Percentiles rank a stretch among this genome's conserved stretches.
These are phyloP conservation scores for Mortierella hygrophila DNA, from an alignment of 192 early-diverging fungal genomes.

Conservation along the genomic window DNA sequence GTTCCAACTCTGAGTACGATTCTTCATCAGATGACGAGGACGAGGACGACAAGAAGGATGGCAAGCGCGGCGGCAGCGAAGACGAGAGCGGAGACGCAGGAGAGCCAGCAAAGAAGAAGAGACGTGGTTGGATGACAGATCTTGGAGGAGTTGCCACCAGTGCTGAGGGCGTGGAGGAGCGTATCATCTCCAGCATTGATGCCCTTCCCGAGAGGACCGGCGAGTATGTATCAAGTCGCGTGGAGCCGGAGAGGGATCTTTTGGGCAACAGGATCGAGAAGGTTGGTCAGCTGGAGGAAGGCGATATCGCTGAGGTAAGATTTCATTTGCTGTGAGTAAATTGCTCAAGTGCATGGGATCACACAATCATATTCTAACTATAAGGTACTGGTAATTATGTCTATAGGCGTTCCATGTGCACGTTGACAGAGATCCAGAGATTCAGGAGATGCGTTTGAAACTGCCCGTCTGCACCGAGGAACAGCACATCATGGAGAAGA, in stretches of 20 bases:
- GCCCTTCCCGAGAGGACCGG: conserved; percentile 35
- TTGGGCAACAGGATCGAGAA: conserved; percentile 35
- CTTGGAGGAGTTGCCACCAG: conserved; percentile 43
- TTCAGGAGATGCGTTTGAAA: conserved; percentile 80
- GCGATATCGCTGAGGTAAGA: conserved; percentile 35
- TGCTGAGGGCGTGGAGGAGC: conserved; percentile 37
- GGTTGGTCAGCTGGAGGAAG: conserved; percentile 21
- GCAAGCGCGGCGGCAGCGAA: conserved; percentile 63
- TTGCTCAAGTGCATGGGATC: background rate
- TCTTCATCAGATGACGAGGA: conserved; percentile 54
- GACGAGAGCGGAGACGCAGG: conserved; percentile 37
- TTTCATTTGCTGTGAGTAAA: background rate
- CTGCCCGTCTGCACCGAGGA: conserved; percentile 96
- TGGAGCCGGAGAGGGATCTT: conserved; percentile 44
- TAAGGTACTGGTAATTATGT: background rate
- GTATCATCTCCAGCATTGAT: conserved; percentile 42
- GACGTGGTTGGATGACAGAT: conserved; percentile 55
- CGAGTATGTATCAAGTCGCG: conserved; percentile 41
- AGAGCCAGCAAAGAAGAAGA: conserved; percentile 52
- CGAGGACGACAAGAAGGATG: conserved; percentile 57
- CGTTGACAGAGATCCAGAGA: conserved; percentile 79
- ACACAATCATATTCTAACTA: background rate
- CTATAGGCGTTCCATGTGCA: conserved; percentile 76
- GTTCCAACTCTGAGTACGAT: conserved; percentile 76
- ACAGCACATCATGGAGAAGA: conserved; percentile 98